Evolutionary conservation across 495 filamentous ascomycete genomes (phyloP).

Genomic region (Aspergillus mulundensis): DNA sequence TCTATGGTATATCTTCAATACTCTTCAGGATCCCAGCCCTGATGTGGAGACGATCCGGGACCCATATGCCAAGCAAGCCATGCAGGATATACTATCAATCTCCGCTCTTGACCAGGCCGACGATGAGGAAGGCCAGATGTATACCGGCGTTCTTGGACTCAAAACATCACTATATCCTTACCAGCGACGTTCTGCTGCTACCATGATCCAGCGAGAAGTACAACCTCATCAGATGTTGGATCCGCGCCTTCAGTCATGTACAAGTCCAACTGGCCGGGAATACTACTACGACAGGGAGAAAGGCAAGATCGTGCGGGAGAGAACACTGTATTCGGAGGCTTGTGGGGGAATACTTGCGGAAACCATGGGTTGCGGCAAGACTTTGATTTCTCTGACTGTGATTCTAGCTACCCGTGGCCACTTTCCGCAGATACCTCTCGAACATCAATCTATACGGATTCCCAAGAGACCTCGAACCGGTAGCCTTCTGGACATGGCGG

Average conservation of each 20-base stretch:
- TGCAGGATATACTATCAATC: conserved; percentile 54
- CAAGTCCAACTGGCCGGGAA: conserved; percentile 54
- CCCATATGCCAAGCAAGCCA: conserved; percentile 53
- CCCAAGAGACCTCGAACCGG: conserved; percentile 43
- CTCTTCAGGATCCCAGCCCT: conserved; percentile 67
- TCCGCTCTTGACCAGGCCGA: not conserved
- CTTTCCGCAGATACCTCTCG: conserved; percentile 59
- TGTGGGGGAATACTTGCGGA: conserved; percentile 61
- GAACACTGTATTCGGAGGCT: conserved; percentile 67
- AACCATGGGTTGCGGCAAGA: conserved; percentile 81
- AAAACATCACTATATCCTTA: conserved; percentile 69
- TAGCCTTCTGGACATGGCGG: conserved; percentile 66
- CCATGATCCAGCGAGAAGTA: conserved; percentile 81
- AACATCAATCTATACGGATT: conserved; percentile 48
- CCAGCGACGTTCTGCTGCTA: conserved; percentile 75
- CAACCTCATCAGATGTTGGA: conserved; percentile 63
- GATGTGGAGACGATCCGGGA: conserved; percentile 48
- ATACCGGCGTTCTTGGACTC: conserved; percentile 53
- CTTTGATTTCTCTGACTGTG: conserved; percentile 76
- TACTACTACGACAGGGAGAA: conserved; percentile 74
- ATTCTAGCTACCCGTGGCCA: conserved; percentile 77
- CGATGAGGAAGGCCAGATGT: conserved; percentile 11
- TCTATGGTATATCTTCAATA: conserved; percentile 84
- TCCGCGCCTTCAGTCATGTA: conserved; percentile 59
- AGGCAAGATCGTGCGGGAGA: conserved; percentile 55